Evolutionary conservation across 495 filamentous ascomycete genomes (phyloP).

Genomic region (Ramalina peruviana): DNA sequence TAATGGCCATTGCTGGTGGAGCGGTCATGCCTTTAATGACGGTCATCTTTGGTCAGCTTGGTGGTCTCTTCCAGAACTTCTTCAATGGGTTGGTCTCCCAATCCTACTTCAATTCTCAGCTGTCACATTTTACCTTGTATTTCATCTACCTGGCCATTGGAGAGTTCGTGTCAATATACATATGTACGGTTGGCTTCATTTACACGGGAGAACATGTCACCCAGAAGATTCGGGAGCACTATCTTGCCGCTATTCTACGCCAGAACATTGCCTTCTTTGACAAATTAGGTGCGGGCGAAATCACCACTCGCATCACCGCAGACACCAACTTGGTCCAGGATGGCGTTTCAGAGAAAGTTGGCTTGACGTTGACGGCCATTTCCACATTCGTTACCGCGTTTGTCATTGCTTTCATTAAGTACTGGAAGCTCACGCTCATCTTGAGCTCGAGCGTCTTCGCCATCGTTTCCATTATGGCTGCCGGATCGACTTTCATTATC

Average conservation of each 20-base stretch:
- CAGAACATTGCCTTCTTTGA: conserved; percentile 33
- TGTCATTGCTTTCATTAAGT: conserved; percentile 22
- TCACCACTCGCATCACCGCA: conserved; percentile 25
- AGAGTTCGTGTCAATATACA: conserved; percentile 69
- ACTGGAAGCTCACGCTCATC: conserved; percentile 29
- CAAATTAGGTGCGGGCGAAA: conserved; percentile 22
- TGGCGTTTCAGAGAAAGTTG: conserved; percentile 27
- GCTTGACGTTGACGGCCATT: conserved; percentile 18
- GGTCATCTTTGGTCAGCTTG: conserved; percentile 38
- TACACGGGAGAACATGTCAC: conserved; percentile 73
- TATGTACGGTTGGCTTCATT: conserved; percentile 78
- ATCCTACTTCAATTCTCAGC: conserved; percentile 41
- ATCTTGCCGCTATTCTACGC: conserved; percentile 23
- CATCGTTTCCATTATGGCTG: conserved; percentile 15
- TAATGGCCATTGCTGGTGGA: conserved; percentile 65
- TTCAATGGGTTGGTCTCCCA: conserved; percentile 32
- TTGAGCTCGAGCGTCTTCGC: conserved; percentile 16
- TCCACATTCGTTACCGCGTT: conserved; percentile 25
- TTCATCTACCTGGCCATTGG: conserved; percentile 83
- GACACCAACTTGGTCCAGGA: conserved; percentile 31
- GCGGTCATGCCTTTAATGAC: conserved; percentile 82
- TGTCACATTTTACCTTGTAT: conserved; percentile 61
- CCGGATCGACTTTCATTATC: conserved; percentile 51
- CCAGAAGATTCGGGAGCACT: conserved; percentile 22
- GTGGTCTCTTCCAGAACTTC: conserved; percentile 57